Percentiles rank a stretch among this genome's conserved stretches.
Evolutionary conservation across 495 filamentous ascomycete genomes (phyloP).

Genomic region (Podospora fimiseda): DNA sequence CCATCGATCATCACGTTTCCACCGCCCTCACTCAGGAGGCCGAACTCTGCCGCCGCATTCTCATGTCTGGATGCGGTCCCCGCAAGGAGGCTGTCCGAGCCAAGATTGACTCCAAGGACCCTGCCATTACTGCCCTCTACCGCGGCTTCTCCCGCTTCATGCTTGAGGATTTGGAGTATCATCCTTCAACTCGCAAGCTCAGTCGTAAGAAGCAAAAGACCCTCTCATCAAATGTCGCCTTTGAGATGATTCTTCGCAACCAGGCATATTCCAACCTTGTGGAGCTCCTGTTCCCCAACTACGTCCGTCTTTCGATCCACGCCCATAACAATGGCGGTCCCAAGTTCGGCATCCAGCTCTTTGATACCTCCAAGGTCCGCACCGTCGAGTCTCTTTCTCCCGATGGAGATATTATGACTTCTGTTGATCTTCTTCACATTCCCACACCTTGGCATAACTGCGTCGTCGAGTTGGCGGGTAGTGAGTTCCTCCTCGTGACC

Average conservation of each 20-base stretch:
- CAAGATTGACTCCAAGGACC: constrained; percentile 30
- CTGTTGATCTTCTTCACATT: constrained; percentile 15
- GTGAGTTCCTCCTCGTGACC: constrained; percentile 10
- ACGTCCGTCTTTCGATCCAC: constrained; percentile 14
- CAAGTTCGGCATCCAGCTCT: constrained; percentile 18
- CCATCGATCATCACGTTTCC: constrained; percentile 22
- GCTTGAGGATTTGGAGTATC: constrained; percentile 37
- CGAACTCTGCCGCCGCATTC: constrained; percentile 31
- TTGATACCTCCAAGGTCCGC: constrained; percentile 9
- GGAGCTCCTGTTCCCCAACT: constrained; percentile 3
- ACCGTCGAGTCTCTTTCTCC: constrained; percentile 9
- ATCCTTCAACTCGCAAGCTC: constrained; percentile 19
- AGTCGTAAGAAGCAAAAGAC: constrained; percentile 16
- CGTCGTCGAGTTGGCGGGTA: constrained; percentile 9
- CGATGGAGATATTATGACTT: constrained; percentile 14
- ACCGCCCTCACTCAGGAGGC: constrained; percentile 29
- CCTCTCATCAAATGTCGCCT: constrained; percentile 12
- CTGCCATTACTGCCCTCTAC: constrained; percentile 33
- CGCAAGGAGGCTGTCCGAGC: constrained; percentile 21
- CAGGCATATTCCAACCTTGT: constrained; percentile 16
- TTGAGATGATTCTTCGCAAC: constrained; percentile 21
- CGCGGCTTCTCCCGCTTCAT: constrained; percentile 43
- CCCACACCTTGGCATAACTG: constrained; percentile 19
- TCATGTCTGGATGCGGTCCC: constrained; percentile 30
- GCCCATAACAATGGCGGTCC: constrained; percentile 19